phyloP scores from a whole-genome alignment of 306 rosid genomes.

The Astragalus membranaceus region DNA sequence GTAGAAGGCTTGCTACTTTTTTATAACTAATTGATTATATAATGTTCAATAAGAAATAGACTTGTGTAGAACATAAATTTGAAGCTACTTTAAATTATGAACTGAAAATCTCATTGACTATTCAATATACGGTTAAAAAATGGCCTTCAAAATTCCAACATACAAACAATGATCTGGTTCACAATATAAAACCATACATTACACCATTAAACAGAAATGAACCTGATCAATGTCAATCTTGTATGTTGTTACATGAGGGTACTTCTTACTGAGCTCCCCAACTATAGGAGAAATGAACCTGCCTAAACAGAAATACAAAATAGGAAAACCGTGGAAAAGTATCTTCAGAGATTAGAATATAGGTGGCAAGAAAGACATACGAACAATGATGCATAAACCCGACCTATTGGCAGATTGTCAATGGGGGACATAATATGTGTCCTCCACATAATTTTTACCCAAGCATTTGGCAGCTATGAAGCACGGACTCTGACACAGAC shows the following conservation, averaged over 20 bases:
- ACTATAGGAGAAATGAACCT: slow-evolving; percentile 61
- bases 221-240: slow-evolving; percentile 92
- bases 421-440: neutral
- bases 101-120: neutral
- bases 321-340: neutral
- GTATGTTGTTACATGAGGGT: slow-evolving; percentile 68
- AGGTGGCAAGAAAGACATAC: neutral
- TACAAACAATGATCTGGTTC: neutral
- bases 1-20: neutral
- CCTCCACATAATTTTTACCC: neutral
- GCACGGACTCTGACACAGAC: no score
- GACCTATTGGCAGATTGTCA: neutral
- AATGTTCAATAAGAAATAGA: neutral
- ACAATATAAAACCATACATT: neutral
- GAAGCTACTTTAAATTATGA: neutral
- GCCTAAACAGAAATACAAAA: slow-evolving; percentile 47
- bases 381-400: neutral
- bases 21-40: neutral
- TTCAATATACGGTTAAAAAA: neutral
- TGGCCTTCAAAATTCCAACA: neutral
- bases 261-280: slow-evolving; percentile 50
- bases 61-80: neutral
- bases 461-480: no score
- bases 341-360: neutral
- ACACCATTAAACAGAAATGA: neutral